These are phyloP conservation scores for Myxozyma vanderwaltii DNA, from an alignment of 805 yeast genomes.

Conservation along the genomic window DNA sequence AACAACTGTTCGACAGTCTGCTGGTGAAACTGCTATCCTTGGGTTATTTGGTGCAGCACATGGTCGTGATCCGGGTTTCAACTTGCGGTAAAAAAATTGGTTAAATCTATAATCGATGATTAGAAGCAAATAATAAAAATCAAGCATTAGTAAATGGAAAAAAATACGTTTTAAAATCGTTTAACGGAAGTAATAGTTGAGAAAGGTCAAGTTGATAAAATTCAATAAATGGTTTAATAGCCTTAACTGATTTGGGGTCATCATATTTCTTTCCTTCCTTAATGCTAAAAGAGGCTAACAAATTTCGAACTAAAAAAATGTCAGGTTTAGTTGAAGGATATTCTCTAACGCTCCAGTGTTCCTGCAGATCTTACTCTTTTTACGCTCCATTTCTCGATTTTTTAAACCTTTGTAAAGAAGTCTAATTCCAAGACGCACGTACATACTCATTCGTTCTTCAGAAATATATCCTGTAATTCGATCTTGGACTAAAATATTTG, in stretches of 20 bases:
- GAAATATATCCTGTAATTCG: conserved; percentile 82
- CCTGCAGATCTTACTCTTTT: conserved; percentile 46
- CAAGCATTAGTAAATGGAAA: neutral
- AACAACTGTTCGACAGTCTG: conserved; percentile 82
- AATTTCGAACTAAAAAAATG: conserved; percentile 53
- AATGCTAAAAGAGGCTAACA: conserved; percentile 65
- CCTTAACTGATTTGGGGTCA: conserved; percentile 60
- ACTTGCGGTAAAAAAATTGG: conserved; percentile 81
- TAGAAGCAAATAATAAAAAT: no score
- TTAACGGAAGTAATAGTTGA: conserved; percentile 61
- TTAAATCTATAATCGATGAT: conserved; percentile 63
- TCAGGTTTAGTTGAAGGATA: no score
- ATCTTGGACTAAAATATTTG: conserved; percentile 92
- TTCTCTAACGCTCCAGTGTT: no score
- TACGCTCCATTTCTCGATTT: conserved; percentile 56
- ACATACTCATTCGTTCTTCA: conserved; percentile 90
- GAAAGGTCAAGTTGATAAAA: conserved; percentile 78
- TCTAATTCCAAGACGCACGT: conserved; percentile 84
- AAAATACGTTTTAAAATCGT: conserved; percentile 52
- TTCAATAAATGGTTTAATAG: conserved; percentile 74
- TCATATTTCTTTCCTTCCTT: conserved; percentile 89
- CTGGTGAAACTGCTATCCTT: conserved; percentile 68
- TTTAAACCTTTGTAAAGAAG: conserved; percentile 74
- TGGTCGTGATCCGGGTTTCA: conserved; percentile 70
- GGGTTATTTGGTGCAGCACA: conserved; percentile 59